Base-by-base conservation (phyloP, 441 rosid genomes). In the Bruguiera hainesii region DNA sequence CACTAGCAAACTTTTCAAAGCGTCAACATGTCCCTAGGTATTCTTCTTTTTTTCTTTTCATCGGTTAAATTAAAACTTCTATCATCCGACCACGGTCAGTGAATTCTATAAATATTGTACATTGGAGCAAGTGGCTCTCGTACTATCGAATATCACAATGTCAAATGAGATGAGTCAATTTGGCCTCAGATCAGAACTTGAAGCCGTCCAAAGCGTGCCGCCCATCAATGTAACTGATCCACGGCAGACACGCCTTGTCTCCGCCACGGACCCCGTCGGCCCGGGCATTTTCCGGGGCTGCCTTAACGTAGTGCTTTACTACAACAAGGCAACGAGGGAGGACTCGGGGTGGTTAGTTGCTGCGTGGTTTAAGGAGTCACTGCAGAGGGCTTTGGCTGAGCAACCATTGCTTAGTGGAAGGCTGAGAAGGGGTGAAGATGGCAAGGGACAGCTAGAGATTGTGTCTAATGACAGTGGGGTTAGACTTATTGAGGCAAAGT, bases 281-380 rank as follows among this genome's bases (percentile, higher is more conserved):
- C 62, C 70, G 1, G 79, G 73, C 59, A 69, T 87, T 68, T 85
- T 85, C 73, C 65, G 50, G 69, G 72, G 79, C 68, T 73, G 85
- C 63, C 60, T 89, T 16, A 85, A 84, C 81, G 50, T 83, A 37
- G 78, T 89, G 3, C 65, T 87, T 3, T 85, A 75, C 73, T 87
- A 84, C 71, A 75, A 74, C 20, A 68, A 81, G 19, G 73, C 25
- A 20, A 46, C 11, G 66, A 88, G 71, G 60, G 73, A 78, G n/a
- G 83, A 73, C 60, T 84, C 87, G 15, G 91, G 91, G 2, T 83
- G 90, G 89, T 20, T 67, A 21, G 79, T 68, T 6, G 87, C 90
- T 0, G 89, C 92, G 5, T 87, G 87, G 91, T 79, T 87, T 4
- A 90, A 70, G 79, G 96, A 87, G 72, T 85, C 98, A 0, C 77